Base-by-base conservation (phyloP, 2,329 filamentous ascomycete genomes). In the Talaromyces sp. region DNA sequence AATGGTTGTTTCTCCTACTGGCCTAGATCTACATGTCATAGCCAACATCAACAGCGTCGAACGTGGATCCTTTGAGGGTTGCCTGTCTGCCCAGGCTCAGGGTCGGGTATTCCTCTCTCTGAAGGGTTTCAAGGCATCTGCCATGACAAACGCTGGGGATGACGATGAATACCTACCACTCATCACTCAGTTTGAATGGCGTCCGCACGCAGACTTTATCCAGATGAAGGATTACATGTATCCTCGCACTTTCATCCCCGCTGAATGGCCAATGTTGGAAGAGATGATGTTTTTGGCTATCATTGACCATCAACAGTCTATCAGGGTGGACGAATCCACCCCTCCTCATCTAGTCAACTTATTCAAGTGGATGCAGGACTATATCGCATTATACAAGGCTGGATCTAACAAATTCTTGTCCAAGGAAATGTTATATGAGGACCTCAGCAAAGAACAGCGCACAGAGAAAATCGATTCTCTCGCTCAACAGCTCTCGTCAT, bases 221-320 rank as follows among this genome's bases (percentile, higher is more conserved):
- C 50, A 53, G 50, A 53, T 53, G 50, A 53, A 53, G 50, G 50
- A 56, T 36, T 56, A 56, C 34, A 56, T 56, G 54, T 56, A 34
- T 56, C 30, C 54, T 56, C 54, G 50, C 14, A 53, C 50, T 6
- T 53, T 53, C 23, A 53, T 53, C 14, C 50, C 50, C 50, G 23
- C 23, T 53, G 50, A 53, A 28, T 53, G 50, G 50, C 50, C 50
- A 14, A 31, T 53, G 50, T 18, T 53, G 4, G 50, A 53, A 53
- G 50, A 53, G 50, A 53, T 53, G 50, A 53, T 53, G 50, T 10
- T 53, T 27, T 14, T 53, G 50, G 50, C 50, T 5, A 53, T 53
- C 23, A 23, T 53, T 30, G 50, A 53, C 50, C 50, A 53, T 53
- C 50, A 53, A 53, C 23, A 53, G 30, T 18, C n/a, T 30, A 53